Conservation (phyloP, 306 rosid species). For the Cicer bijugum region DNA sequence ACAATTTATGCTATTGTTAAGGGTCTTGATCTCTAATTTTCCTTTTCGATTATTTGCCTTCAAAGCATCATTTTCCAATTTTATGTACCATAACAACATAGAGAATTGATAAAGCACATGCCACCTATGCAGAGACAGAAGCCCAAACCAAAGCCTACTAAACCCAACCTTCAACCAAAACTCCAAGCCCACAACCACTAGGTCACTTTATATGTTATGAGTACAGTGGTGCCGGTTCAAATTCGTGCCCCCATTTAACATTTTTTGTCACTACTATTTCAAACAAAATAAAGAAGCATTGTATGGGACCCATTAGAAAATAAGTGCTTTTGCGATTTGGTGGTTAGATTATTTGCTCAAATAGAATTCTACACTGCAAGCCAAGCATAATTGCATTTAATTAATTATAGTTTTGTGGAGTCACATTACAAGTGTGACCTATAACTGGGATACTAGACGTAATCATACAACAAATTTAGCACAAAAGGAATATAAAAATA, state of each 20-base stretch:
- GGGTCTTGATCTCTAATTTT: constrained; percentile 44
- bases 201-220: too few species aligned
- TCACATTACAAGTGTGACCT: constrained; percentile 51
- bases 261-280: too few species aligned
- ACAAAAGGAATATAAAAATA: constrained; percentile 16
- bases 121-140: constrained; percentile 83
- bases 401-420: constrained; percentile 44
- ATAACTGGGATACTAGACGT: constrained; percentile 49
- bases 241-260: too few species aligned
- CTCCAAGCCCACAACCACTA: too few species aligned
- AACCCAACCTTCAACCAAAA: constrained; percentile 56
- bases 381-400: constrained; percentile 36
- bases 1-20: constrained; percentile 41
- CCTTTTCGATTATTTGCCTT: constrained; percentile 62
- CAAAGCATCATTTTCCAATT: constrained; percentile 89
- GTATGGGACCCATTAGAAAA: constrained; percentile 13
- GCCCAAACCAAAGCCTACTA: constrained; percentile 89
- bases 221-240: too few species aligned
- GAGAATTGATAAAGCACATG: constrained; percentile 74
- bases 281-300: neutral
- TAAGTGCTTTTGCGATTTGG: constrained; percentile 10
- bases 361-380: constrained; percentile 34
- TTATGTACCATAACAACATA: constrained; percentile 60
- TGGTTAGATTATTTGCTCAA: constrained; percentile 44
- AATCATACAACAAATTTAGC: constrained; percentile 41